Conservation (phyloP, 495 filamentous ascomycete species). For the Trichoderma orchidacearum region DNA sequence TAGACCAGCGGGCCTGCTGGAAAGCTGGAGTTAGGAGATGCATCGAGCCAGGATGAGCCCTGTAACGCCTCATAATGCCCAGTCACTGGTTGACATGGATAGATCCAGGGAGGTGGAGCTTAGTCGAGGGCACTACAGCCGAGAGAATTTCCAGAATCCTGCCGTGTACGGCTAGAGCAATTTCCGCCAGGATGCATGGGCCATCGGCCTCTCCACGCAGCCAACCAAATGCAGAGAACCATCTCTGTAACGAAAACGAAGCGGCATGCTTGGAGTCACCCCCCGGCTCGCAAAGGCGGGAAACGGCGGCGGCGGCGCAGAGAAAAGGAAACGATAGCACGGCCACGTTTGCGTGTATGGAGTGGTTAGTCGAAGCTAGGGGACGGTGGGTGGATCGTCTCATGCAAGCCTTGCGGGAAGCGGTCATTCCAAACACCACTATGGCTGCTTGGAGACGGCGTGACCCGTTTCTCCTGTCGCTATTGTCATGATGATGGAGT, state of each 20-base stretch:
- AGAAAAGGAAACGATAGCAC: not conserved
- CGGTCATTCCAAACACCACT: not conserved
- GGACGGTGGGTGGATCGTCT: not conserved
- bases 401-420: not conserved
- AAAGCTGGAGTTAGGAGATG: slow-evolving; percentile 1
- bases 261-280: not conserved
- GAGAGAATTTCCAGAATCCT: slow-evolving; percentile 4
- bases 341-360: not conserved
- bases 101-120: not conserved
- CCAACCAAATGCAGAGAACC: slow-evolving; percentile 2
- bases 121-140: not conserved
- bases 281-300: not conserved
- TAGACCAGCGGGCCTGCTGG: not conserved
- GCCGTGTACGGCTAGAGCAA: slow-evolving; percentile 1
- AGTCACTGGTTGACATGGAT: not conserved
- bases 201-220: slow-evolving; percentile 3
- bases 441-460: not conserved
- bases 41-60: not conserved
- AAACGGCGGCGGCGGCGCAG: not conserved
- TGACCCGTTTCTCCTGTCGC: not conserved
- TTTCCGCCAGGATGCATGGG: slow-evolving; percentile 2
- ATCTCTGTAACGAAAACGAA: not conserved
- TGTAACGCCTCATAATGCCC: not conserved
- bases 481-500: not conserved
- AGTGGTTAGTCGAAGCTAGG: not conserved